These are phyloP conservation scores for Chaetothyriales sp. DNA, from an alignment of 2,329 filamentous ascomycete species.

Conservation along the genomic window DNA sequence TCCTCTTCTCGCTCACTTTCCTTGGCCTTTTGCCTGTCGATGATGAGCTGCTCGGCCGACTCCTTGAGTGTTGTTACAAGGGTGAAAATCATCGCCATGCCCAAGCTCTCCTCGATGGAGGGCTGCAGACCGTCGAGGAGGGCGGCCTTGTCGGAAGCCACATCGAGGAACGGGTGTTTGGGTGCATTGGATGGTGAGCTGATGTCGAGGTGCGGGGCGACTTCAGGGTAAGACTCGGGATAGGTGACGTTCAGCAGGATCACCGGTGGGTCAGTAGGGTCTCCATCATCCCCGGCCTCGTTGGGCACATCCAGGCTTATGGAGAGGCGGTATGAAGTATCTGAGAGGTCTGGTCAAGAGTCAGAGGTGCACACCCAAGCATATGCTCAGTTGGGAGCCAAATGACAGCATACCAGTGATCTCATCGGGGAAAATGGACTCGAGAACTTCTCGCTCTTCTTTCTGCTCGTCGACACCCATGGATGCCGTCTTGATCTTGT, in stretches of 20 bases:
- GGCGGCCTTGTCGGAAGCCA: conserved; percentile 61
- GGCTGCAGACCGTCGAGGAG: conserved; percentile 58
- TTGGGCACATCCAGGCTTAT: conserved; percentile 66
- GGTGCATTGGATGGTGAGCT: conserved; percentile 54
- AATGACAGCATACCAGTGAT: conserved; percentile 53
- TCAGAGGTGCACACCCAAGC: neutral
- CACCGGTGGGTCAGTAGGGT: conserved; percentile 46
- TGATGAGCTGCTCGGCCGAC: conserved; percentile 68
- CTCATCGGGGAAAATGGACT: conserved; percentile 96
- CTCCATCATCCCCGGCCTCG: conserved; percentile 37
- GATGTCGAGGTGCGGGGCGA: conserved; percentile 68
- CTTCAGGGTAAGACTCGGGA: conserved; percentile 80
- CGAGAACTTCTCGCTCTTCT: conserved; percentile 93
- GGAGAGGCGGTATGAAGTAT: conserved; percentile 73
- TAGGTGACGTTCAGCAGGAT: conserved; percentile 77
- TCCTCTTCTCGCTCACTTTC: conserved; percentile 39
- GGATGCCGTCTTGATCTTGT: neutral
- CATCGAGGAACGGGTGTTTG: conserved; percentile 58
- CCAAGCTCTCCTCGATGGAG: conserved; percentile 78
- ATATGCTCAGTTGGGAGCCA: conserved; percentile 1
- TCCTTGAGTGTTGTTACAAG: conserved; percentile 80
- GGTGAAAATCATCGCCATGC: conserved; percentile 96
- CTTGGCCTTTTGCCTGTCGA: conserved; percentile 52
- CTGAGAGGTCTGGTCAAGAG: conserved; percentile 56
- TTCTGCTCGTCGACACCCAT: conserved; percentile 65